Conservation (phyloP, 331 rosid species). For the Quercus lobata region DNA sequence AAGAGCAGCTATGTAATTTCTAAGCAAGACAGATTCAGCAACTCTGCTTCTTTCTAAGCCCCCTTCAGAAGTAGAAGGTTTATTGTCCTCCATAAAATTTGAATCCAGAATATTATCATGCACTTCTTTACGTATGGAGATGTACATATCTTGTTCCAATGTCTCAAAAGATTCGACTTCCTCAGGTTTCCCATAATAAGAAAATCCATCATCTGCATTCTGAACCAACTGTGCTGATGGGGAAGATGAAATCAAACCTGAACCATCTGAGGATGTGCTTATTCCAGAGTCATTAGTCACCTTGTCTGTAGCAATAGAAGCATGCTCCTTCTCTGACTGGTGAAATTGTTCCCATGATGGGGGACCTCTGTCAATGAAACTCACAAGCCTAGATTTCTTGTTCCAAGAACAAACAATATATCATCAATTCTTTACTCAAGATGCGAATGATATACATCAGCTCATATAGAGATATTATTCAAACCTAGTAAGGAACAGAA, state of each 20-base stretch:
- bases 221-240: constrained; percentile 41
- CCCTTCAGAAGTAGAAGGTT: constrained; percentile 28
- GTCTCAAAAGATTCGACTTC: constrained; percentile 61
- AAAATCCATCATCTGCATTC: constrained; percentile 53
- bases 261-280: constrained; percentile 31
- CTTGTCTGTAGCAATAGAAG: constrained; percentile 30
- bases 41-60: constrained; percentile 30
- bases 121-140: constrained; percentile 48
- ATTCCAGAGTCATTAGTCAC: constrained; percentile 31
- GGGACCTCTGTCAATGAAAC: constrained; percentile 70
- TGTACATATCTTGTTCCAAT: constrained; percentile 65
- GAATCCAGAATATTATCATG: constrained; percentile 29
- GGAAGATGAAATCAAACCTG: constrained; percentile 40
- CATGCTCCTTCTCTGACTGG: constrained; percentile 42
- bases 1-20: constrained; percentile 66
- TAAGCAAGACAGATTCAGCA: constrained; percentile 57
- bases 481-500: constrained; percentile 10
- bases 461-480: not conserved
- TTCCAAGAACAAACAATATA: constrained; percentile 17
- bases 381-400: constrained; percentile 90
- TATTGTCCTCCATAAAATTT: constrained; percentile 21
- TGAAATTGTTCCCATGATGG: constrained; percentile 64
- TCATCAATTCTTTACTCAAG: constrained; percentile 7
- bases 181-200: constrained; percentile 47
- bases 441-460: not conserved